Percentiles rank a stretch among this genome's conserved stretches.
phyloP scores from a whole-genome alignment of 495 filamentous ascomycete genomes.

The Filosporella fistucella region DNA sequence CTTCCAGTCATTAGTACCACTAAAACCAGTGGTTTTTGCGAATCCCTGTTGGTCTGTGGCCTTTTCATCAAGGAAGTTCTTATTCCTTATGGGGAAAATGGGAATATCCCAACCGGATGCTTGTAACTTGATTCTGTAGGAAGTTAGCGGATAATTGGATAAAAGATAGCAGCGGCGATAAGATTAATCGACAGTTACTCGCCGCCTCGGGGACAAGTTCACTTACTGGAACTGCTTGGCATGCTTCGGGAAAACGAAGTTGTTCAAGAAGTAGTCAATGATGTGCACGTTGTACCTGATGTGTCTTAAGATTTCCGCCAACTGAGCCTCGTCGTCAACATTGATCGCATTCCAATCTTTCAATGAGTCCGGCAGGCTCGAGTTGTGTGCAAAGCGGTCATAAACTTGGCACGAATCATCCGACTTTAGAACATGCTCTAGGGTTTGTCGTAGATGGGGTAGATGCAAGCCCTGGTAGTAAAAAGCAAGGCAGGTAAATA shows the following conservation, averaged over 20 bases:
- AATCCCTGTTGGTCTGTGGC: neutral
- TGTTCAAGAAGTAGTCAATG: conserved; percentile 48
- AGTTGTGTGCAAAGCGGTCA: conserved; percentile 29
- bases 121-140: conserved; percentile 49
- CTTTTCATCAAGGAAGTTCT: conserved; percentile 6
- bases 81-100: conserved; percentile 17
- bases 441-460: conserved; percentile 28
- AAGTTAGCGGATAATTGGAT: no score
- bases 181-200: no score
- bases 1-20: conserved; percentile 49
- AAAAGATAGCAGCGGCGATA: no score
- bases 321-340: conserved; percentile 40
- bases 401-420: conserved; percentile 47
- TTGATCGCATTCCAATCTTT: conserved; percentile 45
- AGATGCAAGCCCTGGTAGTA: conserved; percentile 35
- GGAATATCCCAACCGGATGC: conserved; percentile 52
- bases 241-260: conserved; percentile 48
- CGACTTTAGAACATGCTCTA: conserved; percentile 34
- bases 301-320: conserved; percentile 35
- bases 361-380: conserved; percentile 34
- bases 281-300: conserved; percentile 32
- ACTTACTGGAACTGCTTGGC: conserved; percentile 48
- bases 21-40: conserved; percentile 45
- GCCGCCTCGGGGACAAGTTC: no score
- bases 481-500: conserved; percentile 36